These are phyloP conservation scores for Herpotrichia juniperi DNA, from an alignment of 2,329 filamentous ascomycete species.

Conservation along the genomic window DNA sequence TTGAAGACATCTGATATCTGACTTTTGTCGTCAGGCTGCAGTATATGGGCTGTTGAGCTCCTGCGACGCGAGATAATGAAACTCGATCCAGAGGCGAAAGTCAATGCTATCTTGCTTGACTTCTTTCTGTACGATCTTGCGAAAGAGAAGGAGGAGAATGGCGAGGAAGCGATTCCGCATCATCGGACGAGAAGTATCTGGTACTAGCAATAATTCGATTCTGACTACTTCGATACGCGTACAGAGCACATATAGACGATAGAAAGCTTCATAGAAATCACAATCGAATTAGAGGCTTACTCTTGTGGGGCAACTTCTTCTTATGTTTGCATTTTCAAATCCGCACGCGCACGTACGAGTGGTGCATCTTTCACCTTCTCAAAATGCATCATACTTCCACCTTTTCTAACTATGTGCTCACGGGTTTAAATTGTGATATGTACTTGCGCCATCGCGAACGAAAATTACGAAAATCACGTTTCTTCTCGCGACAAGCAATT, in stretches of 20 bases:
- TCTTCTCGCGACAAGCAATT: not conserved
- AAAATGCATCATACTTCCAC: too few relatives aligned
- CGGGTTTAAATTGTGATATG: too few relatives aligned
- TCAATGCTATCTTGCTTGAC: constrained; percentile 93
- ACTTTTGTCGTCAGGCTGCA: constrained; percentile 66
- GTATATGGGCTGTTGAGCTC: constrained; percentile 94
- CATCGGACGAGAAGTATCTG: constrained; percentile 93
- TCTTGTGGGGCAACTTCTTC: too few relatives aligned
- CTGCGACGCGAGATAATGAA: constrained; percentile 80
- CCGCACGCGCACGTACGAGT: too few relatives aligned
- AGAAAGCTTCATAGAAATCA: too few relatives aligned
- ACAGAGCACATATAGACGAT: too few relatives aligned
- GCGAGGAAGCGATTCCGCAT: constrained; percentile 66
- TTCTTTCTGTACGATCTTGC: constrained; percentile 97
- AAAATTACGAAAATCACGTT: not conserved
- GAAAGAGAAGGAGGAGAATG: constrained; percentile 74
- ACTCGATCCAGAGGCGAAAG: constrained; percentile 69
- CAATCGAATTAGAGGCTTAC: too few relatives aligned
- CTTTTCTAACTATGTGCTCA: too few relatives aligned
- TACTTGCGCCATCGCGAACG: not conserved
- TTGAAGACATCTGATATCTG: not conserved
- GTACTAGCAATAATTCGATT: constrained; percentile 65
- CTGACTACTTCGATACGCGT: not conserved
- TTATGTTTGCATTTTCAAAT: too few relatives aligned
- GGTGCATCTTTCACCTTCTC: too few relatives aligned